These are phyloP conservation scores for Lophiostoma macrostomum DNA, from an alignment of 495 filamentous ascomycete genomes.

Conservation along the genomic window DNA sequence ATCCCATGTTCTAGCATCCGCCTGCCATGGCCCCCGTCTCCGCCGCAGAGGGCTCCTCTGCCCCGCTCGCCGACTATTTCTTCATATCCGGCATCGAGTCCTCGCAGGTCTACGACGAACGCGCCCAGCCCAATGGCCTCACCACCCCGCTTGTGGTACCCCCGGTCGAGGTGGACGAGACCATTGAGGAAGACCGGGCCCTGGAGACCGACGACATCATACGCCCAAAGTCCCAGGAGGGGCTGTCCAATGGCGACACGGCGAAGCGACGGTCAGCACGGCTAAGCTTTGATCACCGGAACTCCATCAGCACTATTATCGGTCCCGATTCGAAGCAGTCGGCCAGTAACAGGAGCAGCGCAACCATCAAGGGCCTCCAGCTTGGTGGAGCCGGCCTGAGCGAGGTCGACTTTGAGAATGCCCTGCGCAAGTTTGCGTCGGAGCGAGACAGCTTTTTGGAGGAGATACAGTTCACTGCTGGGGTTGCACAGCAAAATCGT, in stretches of 20 bases:
- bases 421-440: slow-evolving; percentile 87
- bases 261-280: slow-evolving; percentile 60
- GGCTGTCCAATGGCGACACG: slow-evolving; percentile 56
- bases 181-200: slow-evolving; percentile 72
- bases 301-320: slow-evolving; percentile 65
- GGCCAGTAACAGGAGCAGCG: slow-evolving; percentile 74
- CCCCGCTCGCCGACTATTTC: slow-evolving; percentile 95
- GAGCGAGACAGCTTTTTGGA: slow-evolving; percentile 92
- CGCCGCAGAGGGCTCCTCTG: slow-evolving; percentile 48
- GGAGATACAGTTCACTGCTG: slow-evolving; percentile 85
- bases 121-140: slow-evolving; percentile 41
- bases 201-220: slow-evolving; percentile 44
- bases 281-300: slow-evolving; percentile 58
- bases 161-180: slow-evolving; percentile 64
- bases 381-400: slow-evolving; percentile 42
- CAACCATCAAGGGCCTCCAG: slow-evolving; percentile 67
- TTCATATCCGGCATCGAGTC: slow-evolving; percentile 95
- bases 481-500: slow-evolving; percentile 65
- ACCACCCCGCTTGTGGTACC: slow-evolving; percentile 19
- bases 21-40: slow-evolving; percentile 38
- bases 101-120: slow-evolving; percentile 54
- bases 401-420: slow-evolving; percentile 87
- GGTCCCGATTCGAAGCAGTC: slow-evolving; percentile 57
- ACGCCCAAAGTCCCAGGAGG: slow-evolving; percentile 54
- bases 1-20: slow-evolving; percentile 23